Percentiles rank a stretch among this genome's conserved stretches.
Evolutionary conservation across 208 protist species (phyloP).

Genomic region (Trypanosoma mega): DNA sequence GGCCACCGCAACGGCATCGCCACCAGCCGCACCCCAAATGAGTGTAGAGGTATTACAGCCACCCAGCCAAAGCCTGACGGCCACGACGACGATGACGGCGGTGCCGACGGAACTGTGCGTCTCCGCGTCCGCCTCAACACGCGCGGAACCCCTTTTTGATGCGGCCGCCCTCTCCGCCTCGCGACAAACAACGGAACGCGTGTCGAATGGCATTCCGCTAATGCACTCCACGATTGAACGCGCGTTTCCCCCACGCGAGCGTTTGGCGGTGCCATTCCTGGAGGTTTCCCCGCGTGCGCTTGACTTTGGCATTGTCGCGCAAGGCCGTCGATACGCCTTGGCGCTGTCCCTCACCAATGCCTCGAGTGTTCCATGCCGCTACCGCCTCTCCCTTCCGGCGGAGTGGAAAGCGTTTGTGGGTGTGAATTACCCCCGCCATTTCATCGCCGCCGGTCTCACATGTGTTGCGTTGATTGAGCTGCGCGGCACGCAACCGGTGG

Average conservation of each 20-base stretch:
- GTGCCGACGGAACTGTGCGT: too few relatives aligned
- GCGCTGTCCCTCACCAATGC: slow-evolving; percentile 61
- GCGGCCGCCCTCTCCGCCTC: too few relatives aligned
- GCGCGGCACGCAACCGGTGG: slow-evolving; percentile 50
- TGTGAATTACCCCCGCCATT: slow-evolving; percentile 64
- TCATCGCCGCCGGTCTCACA: slow-evolving; percentile 76
- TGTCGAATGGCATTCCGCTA: neutral
- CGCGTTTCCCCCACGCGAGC: slow-evolving; percentile 24
- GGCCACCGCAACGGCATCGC: too few relatives aligned
- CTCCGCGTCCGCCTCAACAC: too few relatives aligned
- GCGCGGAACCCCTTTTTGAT: too few relatives aligned
- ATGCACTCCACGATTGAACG: slow-evolving; percentile 17
- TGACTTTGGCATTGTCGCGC: slow-evolving; percentile 51
- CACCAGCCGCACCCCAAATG: too few relatives aligned
- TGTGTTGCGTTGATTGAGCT: slow-evolving; percentile 47
- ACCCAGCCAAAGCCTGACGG: too few relatives aligned
- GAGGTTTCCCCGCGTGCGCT: slow-evolving; percentile 24
- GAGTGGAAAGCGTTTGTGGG: slow-evolving; percentile 30
- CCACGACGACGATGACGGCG: too few relatives aligned
- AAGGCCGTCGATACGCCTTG: slow-evolving; percentile 46
- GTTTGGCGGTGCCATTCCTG: slow-evolving; percentile 13
- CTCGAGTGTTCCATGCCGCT: slow-evolving; percentile 80
- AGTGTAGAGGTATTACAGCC: too few relatives aligned
- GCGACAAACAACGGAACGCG: too few relatives aligned
- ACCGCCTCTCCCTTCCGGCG: slow-evolving; percentile 42